phyloP scores from a whole-genome alignment of 257 asterid genomes.

The Datura wrightii region DNA sequence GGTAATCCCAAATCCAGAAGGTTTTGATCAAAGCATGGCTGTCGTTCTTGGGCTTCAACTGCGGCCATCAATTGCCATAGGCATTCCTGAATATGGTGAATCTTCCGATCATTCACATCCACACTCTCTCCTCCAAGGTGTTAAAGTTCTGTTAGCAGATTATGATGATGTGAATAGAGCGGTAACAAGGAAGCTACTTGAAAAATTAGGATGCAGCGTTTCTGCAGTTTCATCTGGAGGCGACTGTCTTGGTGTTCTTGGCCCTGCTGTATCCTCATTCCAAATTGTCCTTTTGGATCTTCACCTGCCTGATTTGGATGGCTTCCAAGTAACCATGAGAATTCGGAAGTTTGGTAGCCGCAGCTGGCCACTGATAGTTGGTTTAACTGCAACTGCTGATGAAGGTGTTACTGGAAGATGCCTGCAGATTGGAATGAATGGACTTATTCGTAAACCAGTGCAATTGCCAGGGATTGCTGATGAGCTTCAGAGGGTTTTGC shows the following conservation, averaged over 20 bases:
- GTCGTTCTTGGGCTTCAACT: slow-evolving; percentile 75
- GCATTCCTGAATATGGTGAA: slow-evolving; percentile 65
- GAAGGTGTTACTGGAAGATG: slow-evolving; percentile 62
- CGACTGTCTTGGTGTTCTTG: slow-evolving; percentile 73
- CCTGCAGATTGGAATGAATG: slow-evolving; percentile 75
- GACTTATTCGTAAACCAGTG: slow-evolving; percentile 76
- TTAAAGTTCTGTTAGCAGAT: slow-evolving; percentile 82
- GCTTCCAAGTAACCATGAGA: slow-evolving; percentile 73
- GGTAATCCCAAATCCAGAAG: slow-evolving; percentile 70
- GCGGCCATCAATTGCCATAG: slow-evolving; percentile 52
- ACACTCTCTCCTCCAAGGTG: slow-evolving; percentile 66
- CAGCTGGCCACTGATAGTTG: slow-evolving; percentile 81
- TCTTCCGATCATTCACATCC: slow-evolving; percentile 57
- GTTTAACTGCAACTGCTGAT: slow-evolving; percentile 66
- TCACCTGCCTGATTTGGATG: slow-evolving; percentile 84
- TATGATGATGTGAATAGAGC: slow-evolving; percentile 79
- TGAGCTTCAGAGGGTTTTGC: slow-evolving; percentile 67
- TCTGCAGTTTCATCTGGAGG: slow-evolving; percentile 76
- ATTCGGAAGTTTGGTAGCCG: slow-evolving; percentile 79
- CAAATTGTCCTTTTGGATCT: slow-evolving; percentile 85
- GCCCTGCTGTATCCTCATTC: slow-evolving; percentile 55
- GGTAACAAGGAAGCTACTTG: slow-evolving; percentile 78
- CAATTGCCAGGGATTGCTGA: slow-evolving; percentile 66
- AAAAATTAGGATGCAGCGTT: slow-evolving; percentile 83
- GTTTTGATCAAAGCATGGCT: slow-evolving; percentile 81